Evolutionary conservation across 495 filamentous ascomycete genomes (phyloP).

Genomic region (Hyphodiscus hymeniophilus): DNA sequence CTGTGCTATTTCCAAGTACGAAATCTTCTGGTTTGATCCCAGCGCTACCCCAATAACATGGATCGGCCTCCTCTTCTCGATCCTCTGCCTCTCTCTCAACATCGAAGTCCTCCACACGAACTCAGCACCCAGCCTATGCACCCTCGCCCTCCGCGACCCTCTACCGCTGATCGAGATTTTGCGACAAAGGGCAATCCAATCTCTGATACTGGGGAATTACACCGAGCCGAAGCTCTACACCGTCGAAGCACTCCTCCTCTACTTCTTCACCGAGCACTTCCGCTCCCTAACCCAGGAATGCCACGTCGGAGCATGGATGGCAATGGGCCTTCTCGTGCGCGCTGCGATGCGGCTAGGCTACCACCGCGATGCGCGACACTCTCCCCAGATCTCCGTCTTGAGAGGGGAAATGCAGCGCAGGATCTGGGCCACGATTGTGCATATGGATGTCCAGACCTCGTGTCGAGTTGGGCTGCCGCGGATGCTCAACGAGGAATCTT

Average conservation of each 20-base stretch:
- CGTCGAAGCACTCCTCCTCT: conserved; percentile 40
- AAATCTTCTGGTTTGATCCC: conserved; percentile 37
- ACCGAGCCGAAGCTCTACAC: conserved; percentile 33
- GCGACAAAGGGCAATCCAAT: conserved; percentile 24
- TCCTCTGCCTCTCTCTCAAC: conserved; percentile 21
- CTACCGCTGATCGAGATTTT: conserved; percentile 6
- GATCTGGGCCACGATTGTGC: conserved; percentile 40
- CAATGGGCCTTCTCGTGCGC: conserved; percentile 37
- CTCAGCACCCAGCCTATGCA: not conserved
- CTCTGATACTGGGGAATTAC: conserved; percentile 37
- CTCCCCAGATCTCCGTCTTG: conserved; percentile 40
- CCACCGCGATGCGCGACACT: conserved; percentile 37
- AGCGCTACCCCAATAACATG: conserved; percentile 30
- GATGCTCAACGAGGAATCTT: conserved; percentile 37
- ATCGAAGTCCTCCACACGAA: not conserved
- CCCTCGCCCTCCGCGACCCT: conserved; percentile 6
- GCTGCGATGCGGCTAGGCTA: conserved; percentile 46
- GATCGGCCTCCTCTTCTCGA: conserved; percentile 37
- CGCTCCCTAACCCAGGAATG: conserved; percentile 28
- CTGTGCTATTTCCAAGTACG: too few relatives aligned
- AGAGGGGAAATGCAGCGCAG: conserved; percentile 48
- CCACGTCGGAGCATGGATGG: conserved; percentile 39
- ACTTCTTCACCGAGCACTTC: conserved; percentile 36
- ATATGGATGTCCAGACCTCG: conserved; percentile 42
- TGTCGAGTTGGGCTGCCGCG: conserved; percentile 46